Evolutionary conservation across 164 flowering plant genomes (phyloP), one percentile per base, ranked within the genome.

Genomic region (Cinnamomum chago): DNA sequence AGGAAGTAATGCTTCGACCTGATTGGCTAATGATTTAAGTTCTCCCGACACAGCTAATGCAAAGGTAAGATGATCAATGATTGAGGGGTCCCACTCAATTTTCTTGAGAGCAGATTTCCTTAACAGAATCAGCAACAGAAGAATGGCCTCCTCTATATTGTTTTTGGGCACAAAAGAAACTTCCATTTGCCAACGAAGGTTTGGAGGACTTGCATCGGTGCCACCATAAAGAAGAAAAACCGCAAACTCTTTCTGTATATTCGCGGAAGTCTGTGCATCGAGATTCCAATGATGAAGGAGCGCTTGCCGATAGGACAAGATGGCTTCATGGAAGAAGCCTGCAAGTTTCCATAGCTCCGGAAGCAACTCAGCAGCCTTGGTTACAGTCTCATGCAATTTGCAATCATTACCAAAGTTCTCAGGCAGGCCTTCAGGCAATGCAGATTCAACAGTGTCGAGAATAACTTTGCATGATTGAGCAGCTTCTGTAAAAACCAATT

Each of bases 131-230:
- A 91, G 72, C 60, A 93, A 78, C 74, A 95, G 81, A 70, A 95
- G 92, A 78, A 89, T 58, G 17, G 98, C 95, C 76, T 95, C 98
- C 83, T 95, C 99, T 68, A 90, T 62, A 75, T 95, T 95, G 88
- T 93, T 92, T 79, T 84, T 85, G 10, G 97, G 98, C 35, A 90
- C 84, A 79, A 87, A 93, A 9, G 95, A 86, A n/a, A 86, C 86
- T 62, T 90, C 98, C 80, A 83, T 73, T 77, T 95, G 99, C 20
- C 82, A 88, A 17, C 91, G 89, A 27, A 95, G 90, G 78, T 83
- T 88, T 40, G 97, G 99, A 65, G 97, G 95, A 66, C 79, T 82
- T 40, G 97, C 97, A 65, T 92, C 94, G 35, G 77, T 73, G 51
- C 99, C 98, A 76, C 95, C 82, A 81, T 95, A 95, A 28, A 95